These are phyloP conservation scores for Peniophora sp. DNA, from an alignment of 1,284 basidiomycete species.

Conservation along the genomic window DNA sequence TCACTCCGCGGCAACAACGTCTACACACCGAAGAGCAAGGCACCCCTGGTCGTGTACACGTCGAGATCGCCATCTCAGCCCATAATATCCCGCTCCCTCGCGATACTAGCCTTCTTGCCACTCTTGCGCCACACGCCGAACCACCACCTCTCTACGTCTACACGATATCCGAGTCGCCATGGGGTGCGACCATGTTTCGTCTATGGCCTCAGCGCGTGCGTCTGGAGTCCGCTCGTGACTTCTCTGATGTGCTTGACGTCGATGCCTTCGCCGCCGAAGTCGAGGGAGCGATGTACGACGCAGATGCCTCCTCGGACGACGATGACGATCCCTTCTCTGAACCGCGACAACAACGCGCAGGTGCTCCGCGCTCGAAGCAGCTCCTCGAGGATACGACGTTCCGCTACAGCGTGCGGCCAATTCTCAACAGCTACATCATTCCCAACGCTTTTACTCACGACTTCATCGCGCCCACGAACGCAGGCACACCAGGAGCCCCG, in stretches of 20 bases:
- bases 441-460: slow-evolving; percentile 10
- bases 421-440: slow-evolving; percentile 1
- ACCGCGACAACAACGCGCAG: background rate
- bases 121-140: slow-evolving; percentile 20
- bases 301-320: background rate
- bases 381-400: slow-evolving; percentile 9
- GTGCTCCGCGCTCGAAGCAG: background rate
- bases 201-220: slow-evolving; percentile 10
- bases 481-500: background rate
- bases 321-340: slow-evolving; percentile 4
- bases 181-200: slow-evolving; percentile 10
- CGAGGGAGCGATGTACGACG: background rate
- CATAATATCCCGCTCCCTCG: slow-evolving; percentile 25
- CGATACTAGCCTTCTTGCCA: slow-evolving; percentile 25
- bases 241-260: slow-evolving; percentile 3
- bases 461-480: slow-evolving; percentile 7
- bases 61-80: slow-evolving; percentile 46
- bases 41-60: slow-evolving; percentile 15
- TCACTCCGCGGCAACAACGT: slow-evolving; percentile 9
- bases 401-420: slow-evolving; percentile 10
- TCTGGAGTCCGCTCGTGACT: slow-evolving; percentile 4
- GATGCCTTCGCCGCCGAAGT: slow-evolving; percentile 4
- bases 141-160: slow-evolving; percentile 47
- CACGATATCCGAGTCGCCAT: slow-evolving; percentile 10
- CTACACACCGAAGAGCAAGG: slow-evolving; percentile 13